Evolutionary conservation across 179 eudicot species (phyloP).

Genomic region (Spinacia oleracea): DNA sequence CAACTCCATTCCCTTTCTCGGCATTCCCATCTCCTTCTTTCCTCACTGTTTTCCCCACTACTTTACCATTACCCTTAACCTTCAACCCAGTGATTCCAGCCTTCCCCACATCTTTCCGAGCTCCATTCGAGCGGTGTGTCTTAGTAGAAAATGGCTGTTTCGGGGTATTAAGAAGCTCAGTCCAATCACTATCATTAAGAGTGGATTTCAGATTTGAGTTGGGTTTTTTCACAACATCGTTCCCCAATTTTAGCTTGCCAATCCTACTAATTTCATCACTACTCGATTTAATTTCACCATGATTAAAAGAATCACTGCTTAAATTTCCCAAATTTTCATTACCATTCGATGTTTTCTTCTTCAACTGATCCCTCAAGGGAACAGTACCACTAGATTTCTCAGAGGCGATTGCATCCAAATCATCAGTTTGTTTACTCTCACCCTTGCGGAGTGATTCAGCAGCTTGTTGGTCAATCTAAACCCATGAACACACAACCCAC

Average conservation of each 20-base stretch:
- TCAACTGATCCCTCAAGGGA: slow-evolving; percentile 78
- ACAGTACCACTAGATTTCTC: slow-evolving; percentile 39
- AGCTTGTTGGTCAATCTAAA: slow-evolving; percentile 95
- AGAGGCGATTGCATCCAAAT: slow-evolving; percentile 34
- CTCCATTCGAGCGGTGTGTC: background rate
- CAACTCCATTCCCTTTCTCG: slow-evolving; percentile 29
- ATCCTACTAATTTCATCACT: slow-evolving; percentile 15
- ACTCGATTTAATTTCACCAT: slow-evolving; percentile 7
- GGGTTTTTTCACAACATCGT: slow-evolving; percentile 30
- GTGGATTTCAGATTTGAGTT: slow-evolving; percentile 33
- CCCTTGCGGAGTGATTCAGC: slow-evolving; percentile 80
- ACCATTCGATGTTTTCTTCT: slow-evolving; percentile 50
- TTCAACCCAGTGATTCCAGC: slow-evolving; percentile 36
- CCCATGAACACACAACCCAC: background rate
- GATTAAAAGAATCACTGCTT: slow-evolving; percentile 19
- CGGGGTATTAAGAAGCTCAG: slow-evolving; percentile 75
- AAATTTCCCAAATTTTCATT: slow-evolving; percentile 35
- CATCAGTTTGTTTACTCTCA: slow-evolving; percentile 58
- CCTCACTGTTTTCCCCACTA: slow-evolving; percentile 26
- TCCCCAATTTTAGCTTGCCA: slow-evolving; percentile 20
- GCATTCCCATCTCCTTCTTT: slow-evolving; percentile 27
- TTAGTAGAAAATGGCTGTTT: slow-evolving; percentile 28
- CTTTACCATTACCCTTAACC: slow-evolving; percentile 25
- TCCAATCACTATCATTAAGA: slow-evolving; percentile 83
- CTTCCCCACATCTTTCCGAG: slow-evolving; percentile 40